Conservation (phyloP, 2,329 filamentous ascomycete genomes). For the Hirsutella minnesotensis region DNA sequence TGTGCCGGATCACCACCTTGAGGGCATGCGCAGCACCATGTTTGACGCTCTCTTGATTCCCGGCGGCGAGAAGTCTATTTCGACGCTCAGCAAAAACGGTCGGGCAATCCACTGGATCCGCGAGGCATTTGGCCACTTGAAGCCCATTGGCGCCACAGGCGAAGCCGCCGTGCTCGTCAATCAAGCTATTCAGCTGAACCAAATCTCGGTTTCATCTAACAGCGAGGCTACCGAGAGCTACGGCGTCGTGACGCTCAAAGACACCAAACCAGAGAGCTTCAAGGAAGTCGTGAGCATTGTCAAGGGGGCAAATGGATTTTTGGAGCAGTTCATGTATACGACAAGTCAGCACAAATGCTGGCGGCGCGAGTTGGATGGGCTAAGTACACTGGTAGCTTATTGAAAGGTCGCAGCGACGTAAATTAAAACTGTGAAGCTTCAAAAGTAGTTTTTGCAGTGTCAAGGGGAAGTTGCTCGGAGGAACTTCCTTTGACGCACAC, state of each 20-base stretch:
- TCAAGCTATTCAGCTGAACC: conserved; percentile 30
- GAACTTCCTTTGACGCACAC: too few species aligned
- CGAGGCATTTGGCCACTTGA: conserved; percentile 73
- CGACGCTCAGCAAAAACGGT: conserved; percentile 55
- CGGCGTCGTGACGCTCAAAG: conserved; percentile 60
- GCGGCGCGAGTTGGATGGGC: conserved; percentile 59
- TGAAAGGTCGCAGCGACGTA: too few species aligned
- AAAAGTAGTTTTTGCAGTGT: too few species aligned
- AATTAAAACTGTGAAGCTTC: too few species aligned
- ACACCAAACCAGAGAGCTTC: conserved; percentile 42
- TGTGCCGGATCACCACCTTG: conserved; percentile 64
- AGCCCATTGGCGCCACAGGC: conserved; percentile 65
- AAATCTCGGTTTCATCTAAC: conserved; percentile 29
- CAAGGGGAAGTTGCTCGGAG: too few species aligned
- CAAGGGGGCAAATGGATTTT: conserved; percentile 56
- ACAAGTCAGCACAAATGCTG: conserved; percentile 66
- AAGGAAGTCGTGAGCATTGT: conserved; percentile 50
- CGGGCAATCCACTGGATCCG: conserved; percentile 66
- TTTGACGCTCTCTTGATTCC: conserved; percentile 73
- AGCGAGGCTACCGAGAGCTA: conserved; percentile 50
- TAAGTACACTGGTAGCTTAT: conserved; percentile 56
- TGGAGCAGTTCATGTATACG: conserved; percentile 57
- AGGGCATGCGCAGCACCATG: conserved; percentile 68
- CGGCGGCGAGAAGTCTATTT: conserved; percentile 52
- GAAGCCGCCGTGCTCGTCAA: conserved; percentile 56